Evolutionary conservation across 1,139 yeast species (phyloP).

Genomic region (Candida sanyaensis): DNA sequence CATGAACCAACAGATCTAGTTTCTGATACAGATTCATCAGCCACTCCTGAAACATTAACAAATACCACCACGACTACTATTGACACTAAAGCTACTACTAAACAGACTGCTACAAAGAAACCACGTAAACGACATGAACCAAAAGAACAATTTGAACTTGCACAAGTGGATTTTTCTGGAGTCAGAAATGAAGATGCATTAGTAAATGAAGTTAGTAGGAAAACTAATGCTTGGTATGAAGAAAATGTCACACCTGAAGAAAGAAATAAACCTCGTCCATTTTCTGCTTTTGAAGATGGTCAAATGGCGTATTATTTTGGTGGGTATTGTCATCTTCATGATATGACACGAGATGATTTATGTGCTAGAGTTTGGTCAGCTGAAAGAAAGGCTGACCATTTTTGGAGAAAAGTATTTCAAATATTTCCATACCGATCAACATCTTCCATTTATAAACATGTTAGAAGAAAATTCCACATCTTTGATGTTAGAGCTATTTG

Average conservation of each 20-base stretch:
- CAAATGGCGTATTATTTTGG: conserved; percentile 73
- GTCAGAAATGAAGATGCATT: conserved; percentile 34
- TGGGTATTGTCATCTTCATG: conserved; percentile 64
- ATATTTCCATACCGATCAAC: conserved; percentile 83
- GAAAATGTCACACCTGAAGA: conserved; percentile 27
- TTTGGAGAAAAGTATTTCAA: conserved; percentile 80
- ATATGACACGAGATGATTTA: conserved; percentile 63
- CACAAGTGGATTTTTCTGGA: conserved; percentile 22
- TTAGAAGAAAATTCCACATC: conserved; percentile 83
- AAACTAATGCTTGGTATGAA: conserved; percentile 41
- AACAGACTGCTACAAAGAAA: background rate
- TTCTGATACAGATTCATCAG: no score
- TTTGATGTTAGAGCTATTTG: conserved; percentile 88
- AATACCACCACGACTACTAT: no score
- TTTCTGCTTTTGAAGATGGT: conserved; percentile 63
- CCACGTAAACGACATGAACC: background rate
- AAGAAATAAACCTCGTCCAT: conserved; percentile 44
- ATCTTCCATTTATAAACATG: conserved; percentile 89
- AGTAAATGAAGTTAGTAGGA: conserved; percentile 37
- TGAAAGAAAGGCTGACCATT: conserved; percentile 80
- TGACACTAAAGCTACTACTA: no score
- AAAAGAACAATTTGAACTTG: conserved; percentile 2
- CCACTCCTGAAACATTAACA: no score
- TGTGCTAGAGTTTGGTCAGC: conserved; percentile 87
- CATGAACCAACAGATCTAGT: no score